Percentiles rank a stretch among this genome's conserved stretches.
Conservation (phyloP, 2,329 filamentous ascomycete genomes). For the Diaporthe sp. region DNA sequence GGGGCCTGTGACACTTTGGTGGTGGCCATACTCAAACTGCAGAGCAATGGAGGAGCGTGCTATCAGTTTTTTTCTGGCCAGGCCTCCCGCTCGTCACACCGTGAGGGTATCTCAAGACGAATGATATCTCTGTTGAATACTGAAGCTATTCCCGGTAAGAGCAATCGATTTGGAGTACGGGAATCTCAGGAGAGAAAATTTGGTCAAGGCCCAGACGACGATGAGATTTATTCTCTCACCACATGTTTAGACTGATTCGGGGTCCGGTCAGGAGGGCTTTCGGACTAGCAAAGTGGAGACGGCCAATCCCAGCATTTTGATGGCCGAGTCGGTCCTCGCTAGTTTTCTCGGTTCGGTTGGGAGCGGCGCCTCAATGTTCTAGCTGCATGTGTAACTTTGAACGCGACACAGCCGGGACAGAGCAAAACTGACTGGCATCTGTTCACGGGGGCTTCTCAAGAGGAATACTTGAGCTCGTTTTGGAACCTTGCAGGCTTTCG, state of each 20-base stretch:
- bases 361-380: neutral
- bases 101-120: neutral
- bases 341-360: slow-evolving; percentile 6
- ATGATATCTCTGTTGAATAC: neutral
- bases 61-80: slow-evolving; percentile 58
- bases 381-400: neutral
- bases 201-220: neutral
- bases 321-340: slow-evolving; percentile 16
- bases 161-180: no score
- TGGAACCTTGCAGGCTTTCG: neutral
- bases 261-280: neutral
- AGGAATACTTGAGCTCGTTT: neutral
- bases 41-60: slow-evolving; percentile 67
- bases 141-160: neutral
- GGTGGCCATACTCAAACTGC: slow-evolving; percentile 61
- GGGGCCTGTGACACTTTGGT: slow-evolving; percentile 44
- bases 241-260: slow-evolving; percentile 3
- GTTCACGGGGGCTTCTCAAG: neutral
- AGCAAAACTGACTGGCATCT: no score
- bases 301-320: slow-evolving; percentile 19
- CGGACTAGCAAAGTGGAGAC: slow-evolving; percentile 20
- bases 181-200: neutral
- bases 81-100: neutral
- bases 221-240: slow-evolving; percentile 20
- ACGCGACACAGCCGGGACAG: neutral